A percentile compares a stretch with the other conserved stretches of the same genome.
Evolutionary conservation across 1,139 yeast species (phyloP).

Genomic region (Blastobotrys elegans): DNA sequence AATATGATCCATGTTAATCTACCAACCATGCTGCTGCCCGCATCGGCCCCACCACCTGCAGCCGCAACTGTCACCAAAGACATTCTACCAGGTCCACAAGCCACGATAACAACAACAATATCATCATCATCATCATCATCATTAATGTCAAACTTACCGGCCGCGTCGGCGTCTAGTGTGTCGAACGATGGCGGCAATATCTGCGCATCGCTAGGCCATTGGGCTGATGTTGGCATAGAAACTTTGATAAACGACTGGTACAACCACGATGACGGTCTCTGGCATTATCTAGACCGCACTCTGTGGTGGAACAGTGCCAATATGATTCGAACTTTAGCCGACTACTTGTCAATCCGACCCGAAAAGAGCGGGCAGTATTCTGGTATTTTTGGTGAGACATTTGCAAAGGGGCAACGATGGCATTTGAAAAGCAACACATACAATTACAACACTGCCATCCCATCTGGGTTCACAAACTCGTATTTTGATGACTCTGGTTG

Average conservation of each 20-base stretch:
- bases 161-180: no score
- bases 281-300: neutral
- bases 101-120: no score
- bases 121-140: no score
- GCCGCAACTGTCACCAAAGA: no score
- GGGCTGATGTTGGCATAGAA: neutral
- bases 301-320: slow-evolving; percentile 20
- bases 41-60: no score
- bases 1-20: no score
- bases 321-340: slow-evolving; percentile 11
- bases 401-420: slow-evolving; percentile 14
- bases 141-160: no score
- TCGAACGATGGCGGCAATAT: neutral
- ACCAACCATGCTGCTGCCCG: no score
- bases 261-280: slow-evolving; percentile 2
- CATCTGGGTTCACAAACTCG: slow-evolving; percentile 17
- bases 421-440: neutral
- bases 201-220: neutral
- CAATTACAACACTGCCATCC: slow-evolving; percentile 10
- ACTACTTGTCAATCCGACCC: neutral
- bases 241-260: neutral
- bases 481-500: slow-evolving; percentile 22
- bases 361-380: neutral
- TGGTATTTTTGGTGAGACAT: slow-evolving; percentile 9
- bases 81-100: no score